These are phyloP conservation scores for Solanum chiquidenum DNA, from an alignment of 257 asterid species.

Conservation along the genomic window DNA sequence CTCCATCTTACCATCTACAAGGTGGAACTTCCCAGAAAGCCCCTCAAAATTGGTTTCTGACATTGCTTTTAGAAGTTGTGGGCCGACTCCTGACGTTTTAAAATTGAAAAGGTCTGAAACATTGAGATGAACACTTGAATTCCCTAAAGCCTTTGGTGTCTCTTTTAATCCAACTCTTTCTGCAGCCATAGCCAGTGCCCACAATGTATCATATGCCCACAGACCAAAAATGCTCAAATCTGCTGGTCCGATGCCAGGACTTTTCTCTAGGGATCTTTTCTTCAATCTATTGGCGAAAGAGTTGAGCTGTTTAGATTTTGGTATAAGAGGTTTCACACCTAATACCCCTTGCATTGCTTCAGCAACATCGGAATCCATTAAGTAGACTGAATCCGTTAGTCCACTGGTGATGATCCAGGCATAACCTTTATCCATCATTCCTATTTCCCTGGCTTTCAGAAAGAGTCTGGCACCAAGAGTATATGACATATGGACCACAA, in stretches of 20 bases:
- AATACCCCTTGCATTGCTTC: slow-evolving; percentile 43
- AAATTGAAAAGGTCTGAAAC: slow-evolving; percentile 6
- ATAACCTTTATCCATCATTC: slow-evolving; percentile 38
- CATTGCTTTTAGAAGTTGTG: slow-evolving; percentile 14
- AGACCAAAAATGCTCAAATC: slow-evolving; percentile 15
- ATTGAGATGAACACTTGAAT: background rate
- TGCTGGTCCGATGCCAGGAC: background rate
- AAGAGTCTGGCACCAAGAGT: slow-evolving; percentile 19
- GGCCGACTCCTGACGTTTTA: slow-evolving; percentile 11
- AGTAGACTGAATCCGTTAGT: slow-evolving; percentile 11
- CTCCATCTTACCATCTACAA: slow-evolving; percentile 16
- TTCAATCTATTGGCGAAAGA: slow-evolving; percentile 2
- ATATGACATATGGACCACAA: slow-evolving; percentile 21
- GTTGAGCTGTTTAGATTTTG: slow-evolving; percentile 4
- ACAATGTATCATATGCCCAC: slow-evolving; percentile 43
- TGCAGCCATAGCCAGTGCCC: slow-evolving; percentile 41
- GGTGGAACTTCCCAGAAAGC: slow-evolving; percentile 21
- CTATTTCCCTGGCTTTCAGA: slow-evolving; percentile 17
- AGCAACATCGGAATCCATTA: slow-evolving; percentile 4
- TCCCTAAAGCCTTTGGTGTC: background rate
- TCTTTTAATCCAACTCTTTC: slow-evolving; percentile 15
- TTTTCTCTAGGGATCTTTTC: background rate
- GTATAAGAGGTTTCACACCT: slow-evolving; percentile 31
- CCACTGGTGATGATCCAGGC: slow-evolving; percentile 31
- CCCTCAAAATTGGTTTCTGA: slow-evolving; percentile 20